Conservation (phyloP, 2,329 filamentous ascomycete genomes). For the Colletotrichum endophyticum region DNA sequence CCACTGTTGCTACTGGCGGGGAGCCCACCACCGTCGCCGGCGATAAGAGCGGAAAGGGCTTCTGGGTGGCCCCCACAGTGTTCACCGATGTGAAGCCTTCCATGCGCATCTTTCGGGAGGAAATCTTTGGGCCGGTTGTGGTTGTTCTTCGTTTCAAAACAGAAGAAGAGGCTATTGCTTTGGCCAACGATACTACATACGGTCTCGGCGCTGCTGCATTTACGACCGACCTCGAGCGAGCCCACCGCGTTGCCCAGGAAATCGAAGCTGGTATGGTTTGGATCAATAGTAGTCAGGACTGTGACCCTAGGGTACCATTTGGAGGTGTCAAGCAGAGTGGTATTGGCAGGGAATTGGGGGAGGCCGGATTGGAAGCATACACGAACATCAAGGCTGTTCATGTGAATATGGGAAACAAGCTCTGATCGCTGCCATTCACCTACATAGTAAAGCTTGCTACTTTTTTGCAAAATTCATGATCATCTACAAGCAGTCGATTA, state of each 20-base stretch:
- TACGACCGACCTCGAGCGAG: conserved; percentile 58
- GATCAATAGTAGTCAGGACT: conserved; percentile 53
- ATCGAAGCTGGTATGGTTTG: conserved; percentile 66
- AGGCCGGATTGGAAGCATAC: not conserved
- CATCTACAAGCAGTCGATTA: not conserved
- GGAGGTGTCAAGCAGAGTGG: conserved; percentile 47
- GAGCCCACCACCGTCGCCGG: conserved; percentile 33
- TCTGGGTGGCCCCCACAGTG: conserved; percentile 50
- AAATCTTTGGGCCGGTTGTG: conserved; percentile 51
- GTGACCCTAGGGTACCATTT: conserved; percentile 47
- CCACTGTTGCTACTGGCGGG: conserved; percentile 68
- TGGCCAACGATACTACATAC: conserved; percentile 60
- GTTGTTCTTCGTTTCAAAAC: conserved; percentile 27
- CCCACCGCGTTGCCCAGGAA: conserved; percentile 54
- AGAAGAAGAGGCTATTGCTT: not conserved
- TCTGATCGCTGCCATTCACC: not conserved
- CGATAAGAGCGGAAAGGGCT: conserved; percentile 38
- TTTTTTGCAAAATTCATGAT: not conserved
- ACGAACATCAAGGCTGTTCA: not conserved
- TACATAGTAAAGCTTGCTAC: not conserved
- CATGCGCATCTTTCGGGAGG: conserved; percentile 50
- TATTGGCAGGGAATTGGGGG: not conserved
- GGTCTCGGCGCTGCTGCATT: conserved; percentile 68
- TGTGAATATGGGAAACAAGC: not conserved
- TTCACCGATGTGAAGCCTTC: conserved; percentile 44